These are phyloP conservation scores for Lenzites betulinus DNA, from an alignment of 768 basidiomycete species.

Conservation along the genomic window DNA sequence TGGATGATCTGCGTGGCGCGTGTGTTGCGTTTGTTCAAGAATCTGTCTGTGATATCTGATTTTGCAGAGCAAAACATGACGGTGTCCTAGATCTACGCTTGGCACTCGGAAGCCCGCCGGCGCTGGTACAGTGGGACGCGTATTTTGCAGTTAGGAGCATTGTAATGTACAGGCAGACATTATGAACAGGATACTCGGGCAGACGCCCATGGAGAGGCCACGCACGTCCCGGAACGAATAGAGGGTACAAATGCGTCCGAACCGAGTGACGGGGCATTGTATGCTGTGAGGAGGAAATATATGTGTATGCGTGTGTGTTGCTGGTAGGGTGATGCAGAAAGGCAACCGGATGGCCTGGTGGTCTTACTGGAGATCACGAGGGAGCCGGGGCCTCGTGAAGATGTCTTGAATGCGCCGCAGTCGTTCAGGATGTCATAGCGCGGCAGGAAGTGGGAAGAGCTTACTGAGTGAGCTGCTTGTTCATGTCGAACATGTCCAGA, in stretches of 20 bases:
- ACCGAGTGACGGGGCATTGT: background rate
- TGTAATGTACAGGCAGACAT: slow-evolving; percentile 12
- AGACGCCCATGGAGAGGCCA: background rate
- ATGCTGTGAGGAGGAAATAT: background rate
- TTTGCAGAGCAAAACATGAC: too few relatives aligned
- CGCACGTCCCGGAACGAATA: background rate
- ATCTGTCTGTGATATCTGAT: too few relatives aligned
- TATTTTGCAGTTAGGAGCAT: slow-evolving; percentile 9
- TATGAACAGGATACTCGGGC: slow-evolving; percentile 8
- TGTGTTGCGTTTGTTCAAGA: too few relatives aligned
- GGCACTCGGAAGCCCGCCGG: too few relatives aligned
- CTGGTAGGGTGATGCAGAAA: background rate
- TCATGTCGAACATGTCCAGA: slow-evolving; percentile 95
- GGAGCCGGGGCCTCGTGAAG: slow-evolving; percentile 17
- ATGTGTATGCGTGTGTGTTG: background rate
- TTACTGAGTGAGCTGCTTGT: slow-evolving; percentile 82
- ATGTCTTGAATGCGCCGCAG: slow-evolving; percentile 18
- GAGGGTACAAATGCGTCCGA: background rate
- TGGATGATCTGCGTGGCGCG: too few relatives aligned
- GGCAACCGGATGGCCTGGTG: background rate
- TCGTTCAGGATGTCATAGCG: background rate
- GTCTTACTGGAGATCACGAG: background rate
- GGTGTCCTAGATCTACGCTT: too few relatives aligned
- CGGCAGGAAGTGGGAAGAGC: slow-evolving; percentile 24
- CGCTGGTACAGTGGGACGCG: background rate